Evolutionary conservation across 768 basidiomycete genomes (phyloP).

Genomic region (Leccinellum rugosiceps): DNA sequence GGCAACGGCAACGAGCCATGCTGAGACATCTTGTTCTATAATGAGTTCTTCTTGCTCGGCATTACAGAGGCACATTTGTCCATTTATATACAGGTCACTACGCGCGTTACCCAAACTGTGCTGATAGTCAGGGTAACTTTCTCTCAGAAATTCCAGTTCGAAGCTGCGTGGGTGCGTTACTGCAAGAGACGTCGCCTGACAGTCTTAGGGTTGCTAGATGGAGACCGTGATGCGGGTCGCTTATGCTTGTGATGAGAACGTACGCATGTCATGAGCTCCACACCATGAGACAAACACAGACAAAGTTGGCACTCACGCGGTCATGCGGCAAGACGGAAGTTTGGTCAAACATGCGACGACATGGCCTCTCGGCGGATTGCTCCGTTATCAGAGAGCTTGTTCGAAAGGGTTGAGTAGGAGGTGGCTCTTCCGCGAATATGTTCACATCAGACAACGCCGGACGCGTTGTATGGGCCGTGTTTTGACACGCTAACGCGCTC

Average conservation of each 20-base stretch:
- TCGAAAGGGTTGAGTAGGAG: slow-evolving; percentile 40
- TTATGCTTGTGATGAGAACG: slow-evolving; percentile 8
- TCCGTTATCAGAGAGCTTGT: slow-evolving; percentile 31
- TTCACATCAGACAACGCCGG: background rate
- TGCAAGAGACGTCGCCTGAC: slow-evolving; percentile 12
- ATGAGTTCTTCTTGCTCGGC: background rate
- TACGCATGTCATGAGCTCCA: background rate
- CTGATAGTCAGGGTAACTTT: background rate
- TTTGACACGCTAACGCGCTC: slow-evolving; percentile 27
- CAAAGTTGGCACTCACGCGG: slow-evolving; percentile 8
- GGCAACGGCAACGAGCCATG: background rate
- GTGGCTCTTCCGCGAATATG: slow-evolving; percentile 9
- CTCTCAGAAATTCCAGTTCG: background rate
- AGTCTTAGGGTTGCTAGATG: background rate
- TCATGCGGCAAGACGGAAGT: background rate
- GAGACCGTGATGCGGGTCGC: slow-evolving; percentile 11
- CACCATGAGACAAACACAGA: background rate
- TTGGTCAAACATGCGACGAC: slow-evolving; percentile 21
- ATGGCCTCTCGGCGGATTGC: background rate
- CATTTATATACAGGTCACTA: slow-evolving; percentile 7
- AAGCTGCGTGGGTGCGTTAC: background rate
- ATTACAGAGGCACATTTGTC: background rate
- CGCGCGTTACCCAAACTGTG: background rate
- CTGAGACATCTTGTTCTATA: slow-evolving; percentile 8
- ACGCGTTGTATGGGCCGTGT: background rate